Evolutionary conservation across 768 basidiomycete species (phyloP), one percentile per base, ranked within the genome.

Genomic region (Galerina sulciceps): DNA sequence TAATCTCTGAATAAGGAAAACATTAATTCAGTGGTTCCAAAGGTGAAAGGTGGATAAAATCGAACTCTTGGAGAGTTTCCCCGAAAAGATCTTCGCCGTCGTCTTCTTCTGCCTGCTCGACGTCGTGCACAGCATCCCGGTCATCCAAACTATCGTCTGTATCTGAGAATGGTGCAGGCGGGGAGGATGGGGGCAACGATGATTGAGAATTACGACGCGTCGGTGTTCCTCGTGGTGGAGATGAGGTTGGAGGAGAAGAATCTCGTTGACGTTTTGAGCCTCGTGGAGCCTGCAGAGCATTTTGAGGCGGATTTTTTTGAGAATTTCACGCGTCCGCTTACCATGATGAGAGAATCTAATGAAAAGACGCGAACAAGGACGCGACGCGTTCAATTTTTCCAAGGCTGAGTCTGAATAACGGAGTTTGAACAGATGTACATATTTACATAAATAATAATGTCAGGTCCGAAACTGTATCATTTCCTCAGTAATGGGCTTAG

Each of bases 1-100:
- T 99, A 99, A 68, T 99, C 96, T 56, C 91, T 93, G 64, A 10
- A 43, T 3, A 13, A 35, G 41, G 57, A 42, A 9, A 50, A 43
- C 23, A 42, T 52, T 43, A 34, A 53, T 65, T 41, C n/a, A n/a
- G n/a, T n/a, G 13, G 55, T 59, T 51, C 55, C 64, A 63, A 50
- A 22, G 48, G 46, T 61, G 20, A 53, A 26, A 40, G 17, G 47
- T 38, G 43, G 31, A 43, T 11, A 52, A 38, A 58, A 47, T 35
- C 58, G 65, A 69, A 93, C 96, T 81, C 82, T 72, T 90, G 85
- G 58, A 93, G 73, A 49, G 78, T 80, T n/a, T 94, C 87, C 35
- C 82, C 91, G 72, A 96, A 98, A 42, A 99, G 85, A 76, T 99
- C 96, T 72, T 98, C 96, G 37, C 92, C 93, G 20, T 92, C 90